Evolutionary conservation across 768 basidiomycete species (phyloP).

Genomic region (Aureoboletus auriporus): DNA sequence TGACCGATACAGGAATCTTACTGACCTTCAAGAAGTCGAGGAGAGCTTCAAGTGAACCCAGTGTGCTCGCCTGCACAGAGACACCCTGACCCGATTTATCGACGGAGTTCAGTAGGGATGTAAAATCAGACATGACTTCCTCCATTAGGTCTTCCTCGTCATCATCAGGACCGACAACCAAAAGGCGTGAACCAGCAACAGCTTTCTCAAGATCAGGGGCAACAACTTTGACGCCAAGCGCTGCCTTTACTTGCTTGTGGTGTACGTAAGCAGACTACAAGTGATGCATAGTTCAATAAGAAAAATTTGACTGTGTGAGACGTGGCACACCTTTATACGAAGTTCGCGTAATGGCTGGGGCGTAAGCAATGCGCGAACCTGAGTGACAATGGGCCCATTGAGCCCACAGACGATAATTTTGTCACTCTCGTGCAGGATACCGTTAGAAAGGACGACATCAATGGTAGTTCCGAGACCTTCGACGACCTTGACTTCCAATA

Average conservation of each 20-base stretch:
- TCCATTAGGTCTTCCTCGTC: slow-evolving; percentile 94
- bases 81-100: slow-evolving; percentile 97
- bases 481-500: slow-evolving; percentile 97
- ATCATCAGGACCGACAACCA: slow-evolving; percentile 92
- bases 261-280: slow-evolving; percentile 90
- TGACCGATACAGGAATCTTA: slow-evolving; percentile 96
- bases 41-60: slow-evolving; percentile 94
- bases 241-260: slow-evolving; percentile 95
- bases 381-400: slow-evolving; percentile 95
- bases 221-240: slow-evolving; percentile 91
- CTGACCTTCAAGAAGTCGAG: slow-evolving; percentile 91
- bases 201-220: slow-evolving; percentile 97
- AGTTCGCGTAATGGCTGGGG: slow-evolving; percentile 95
- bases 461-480: slow-evolving; percentile 98
- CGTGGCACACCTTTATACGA: slow-evolving; percentile 76
- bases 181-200: slow-evolving; percentile 91
- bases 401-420: slow-evolving; percentile 94
- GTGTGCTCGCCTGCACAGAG: slow-evolving; percentile 94
- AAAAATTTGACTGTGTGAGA: background rate
- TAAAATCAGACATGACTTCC: slow-evolving; percentile 95
- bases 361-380: slow-evolving; percentile 88
- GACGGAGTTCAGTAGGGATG: slow-evolving; percentile 80
- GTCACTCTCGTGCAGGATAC: slow-evolving; percentile 87
- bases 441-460: slow-evolving; percentile 94
- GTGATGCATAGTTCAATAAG: slow-evolving; percentile 3